Base-by-base conservation (phyloP, 116 monocot species). In the Papilionanthe hybrid region DNA sequence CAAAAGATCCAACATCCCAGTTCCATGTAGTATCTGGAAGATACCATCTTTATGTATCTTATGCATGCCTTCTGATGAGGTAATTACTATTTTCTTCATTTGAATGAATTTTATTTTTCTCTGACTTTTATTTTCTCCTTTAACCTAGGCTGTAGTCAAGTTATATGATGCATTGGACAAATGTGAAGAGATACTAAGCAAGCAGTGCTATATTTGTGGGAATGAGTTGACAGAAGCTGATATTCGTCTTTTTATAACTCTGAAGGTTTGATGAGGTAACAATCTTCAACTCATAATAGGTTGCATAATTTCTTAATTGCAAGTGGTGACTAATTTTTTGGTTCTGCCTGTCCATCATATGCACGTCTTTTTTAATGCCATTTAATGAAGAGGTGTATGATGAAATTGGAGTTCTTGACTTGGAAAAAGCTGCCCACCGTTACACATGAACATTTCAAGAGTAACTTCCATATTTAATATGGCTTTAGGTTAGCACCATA, bases 41-140 rank as follows among this genome's bases (percentile, higher is more conserved):
- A 82, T 96, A 96, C 80, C 94, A 96, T 88, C 85, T 96, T n/a
- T 96, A 96, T 78, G 81, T 94, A 69, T 93, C 96, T 66, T 96
- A 94, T 84, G 92, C 91, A 66, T 96, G 96, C 80, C 94, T 72
- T 94, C 93, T 78, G 84, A 96, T 29, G 96, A 93, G 94, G 96
- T 94, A 80, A 80, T 60, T 7, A 41, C 43, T 72, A 72, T 9
- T 7, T 74, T 60, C 13, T 37, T 19, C 19, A 48, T 42, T 81
- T 55, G 42, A 12, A 75, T 23, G 10, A 75, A 22, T 19, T 45
- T 47, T 55, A 57, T 19, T 20, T 13, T 3, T 77, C 42, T 45
- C 17, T 27, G 8, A 66, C 13, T 25, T 37, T 17, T 66, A 25
- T 75, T 19, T 27, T 27, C 53, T 42, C 5, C 30, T 18, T 13